Base-by-base conservation (phyloP, 1,284 basidiomycete species). In the Apiotrichum sp. region DNA sequence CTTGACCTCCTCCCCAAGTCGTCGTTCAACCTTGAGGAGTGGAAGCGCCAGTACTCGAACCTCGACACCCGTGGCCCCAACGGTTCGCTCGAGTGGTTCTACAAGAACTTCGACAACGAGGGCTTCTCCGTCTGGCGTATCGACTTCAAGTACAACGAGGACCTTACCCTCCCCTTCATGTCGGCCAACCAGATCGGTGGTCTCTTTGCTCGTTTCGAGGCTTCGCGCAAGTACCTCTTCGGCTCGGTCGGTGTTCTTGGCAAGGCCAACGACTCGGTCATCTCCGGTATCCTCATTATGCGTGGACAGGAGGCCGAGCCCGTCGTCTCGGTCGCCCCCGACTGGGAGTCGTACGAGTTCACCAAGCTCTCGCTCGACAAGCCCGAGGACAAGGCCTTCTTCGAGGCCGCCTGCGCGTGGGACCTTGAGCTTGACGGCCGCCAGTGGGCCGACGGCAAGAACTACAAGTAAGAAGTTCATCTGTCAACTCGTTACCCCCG, bases 31-130 rank as follows among this genome's bases (percentile, higher is more conserved):
- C 86, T 98, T 57, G 93, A 98, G 77, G 93, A 97, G 79, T 96
- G 90, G 89, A 98, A 98, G 80, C 86, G 92, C 53, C 86, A 88
- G 57, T 98, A 98, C 83, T 96, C 92, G 67, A 98, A 98, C 86
- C 86, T 88, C 78, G 93, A 97, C 56, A 97, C 93, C 40, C 85
- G 88, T 57, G 87, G 86, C 40, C 87, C 90, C 74, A 86, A 86
- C 41, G 88, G 90, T 73, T 70, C 72, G 43, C 61, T 77, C 53
- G 67, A 70, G 46, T 93, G 89, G 89, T 87, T 93, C 83, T 91
- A 93, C 81, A 71, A 89, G 76, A 86, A 92, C 87, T 93, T 85
- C 77, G 93, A 97, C 81, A 77, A 83, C 61, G 84, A 88, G 64
- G 93, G 93, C 48, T 98, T 86, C 86, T 95, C 92, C 62, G 76